A percentile compares a stretch with the other conserved stretches of the same genome.
These are phyloP conservation scores for Nidularia sp. DNA, from an alignment of 768 basidiomycete species.

Conservation along the genomic window DNA sequence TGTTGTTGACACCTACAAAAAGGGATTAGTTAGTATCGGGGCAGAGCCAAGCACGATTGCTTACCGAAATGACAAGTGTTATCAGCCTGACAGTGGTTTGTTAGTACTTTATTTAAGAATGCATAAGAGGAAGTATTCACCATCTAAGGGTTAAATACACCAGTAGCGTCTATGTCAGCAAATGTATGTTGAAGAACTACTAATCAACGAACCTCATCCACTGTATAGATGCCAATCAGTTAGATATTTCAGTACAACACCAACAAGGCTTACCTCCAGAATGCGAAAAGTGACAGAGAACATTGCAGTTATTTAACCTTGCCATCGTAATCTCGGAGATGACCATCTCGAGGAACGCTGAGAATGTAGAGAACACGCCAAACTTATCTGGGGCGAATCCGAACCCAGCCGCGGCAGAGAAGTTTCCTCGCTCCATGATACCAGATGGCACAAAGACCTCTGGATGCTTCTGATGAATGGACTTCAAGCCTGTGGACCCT, in stretches of 20 bases:
- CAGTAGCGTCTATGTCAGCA: not conserved
- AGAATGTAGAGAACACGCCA: slow-evolving; percentile 88
- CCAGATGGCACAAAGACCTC: slow-evolving; percentile 85
- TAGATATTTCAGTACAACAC: not conserved
- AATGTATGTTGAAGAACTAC: not conserved
- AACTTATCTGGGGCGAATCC: slow-evolving; percentile 80
- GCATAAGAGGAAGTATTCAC: not conserved
- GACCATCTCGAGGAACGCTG: slow-evolving; percentile 89
- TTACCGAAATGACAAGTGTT: slow-evolving; percentile 45
- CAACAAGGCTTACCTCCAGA: slow-evolving; percentile 56
- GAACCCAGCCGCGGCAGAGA: slow-evolving; percentile 82
- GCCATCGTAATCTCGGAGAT: slow-evolving; percentile 91
- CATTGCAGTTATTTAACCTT: slow-evolving; percentile 84
- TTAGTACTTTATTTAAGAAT: no score
- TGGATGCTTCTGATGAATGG: slow-evolving; percentile 86
- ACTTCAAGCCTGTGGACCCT: slow-evolving; percentile 86
- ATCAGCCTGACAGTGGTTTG: slow-evolving; percentile 28
- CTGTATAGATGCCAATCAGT: slow-evolving; percentile 21
- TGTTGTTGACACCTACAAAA: slow-evolving; percentile 74
- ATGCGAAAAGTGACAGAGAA: slow-evolving; percentile 87
- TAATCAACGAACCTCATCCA: slow-evolving; percentile 50
- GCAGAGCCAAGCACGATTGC: not conserved
- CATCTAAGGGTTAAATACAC: no score
- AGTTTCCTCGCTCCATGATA: slow-evolving; percentile 84
- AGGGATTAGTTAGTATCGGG: slow-evolving; percentile 27